phyloP scores from a whole-genome alignment of 2,329 filamentous ascomycete species.

The Zalaria obscura region DNA sequence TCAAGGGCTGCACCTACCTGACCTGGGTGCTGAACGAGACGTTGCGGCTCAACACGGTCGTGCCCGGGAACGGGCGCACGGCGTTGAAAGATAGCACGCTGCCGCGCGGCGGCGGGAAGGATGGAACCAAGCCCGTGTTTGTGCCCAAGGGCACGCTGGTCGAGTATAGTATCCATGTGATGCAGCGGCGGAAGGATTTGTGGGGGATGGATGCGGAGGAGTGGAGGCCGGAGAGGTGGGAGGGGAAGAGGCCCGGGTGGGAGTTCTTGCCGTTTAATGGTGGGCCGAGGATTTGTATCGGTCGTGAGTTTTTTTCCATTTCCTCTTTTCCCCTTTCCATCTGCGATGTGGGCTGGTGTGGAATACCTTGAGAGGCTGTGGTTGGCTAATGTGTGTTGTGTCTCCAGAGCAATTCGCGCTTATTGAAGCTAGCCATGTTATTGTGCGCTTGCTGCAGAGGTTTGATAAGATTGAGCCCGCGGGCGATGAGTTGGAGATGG shows the following conservation, averaged over 20 bases:
- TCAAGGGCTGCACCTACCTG: constrained; percentile 15
- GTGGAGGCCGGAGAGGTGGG: constrained; percentile 36
- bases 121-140: constrained; percentile 34
- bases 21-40: constrained; percentile 52
- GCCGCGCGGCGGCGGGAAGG: constrained; percentile 34
- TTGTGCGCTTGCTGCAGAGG: constrained; percentile 15
- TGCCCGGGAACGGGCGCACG: constrained; percentile 38
- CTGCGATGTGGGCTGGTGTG: not conserved
- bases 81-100: constrained; percentile 36
- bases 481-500: not conserved
- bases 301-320: constrained; percentile 1
- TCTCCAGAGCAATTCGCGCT: constrained; percentile 12
- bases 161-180: constrained; percentile 29
- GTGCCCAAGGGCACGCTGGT: constrained; percentile 33
- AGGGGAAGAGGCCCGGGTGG: constrained; percentile 13
- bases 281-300: constrained; percentile 13
- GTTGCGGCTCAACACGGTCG: constrained; percentile 40
- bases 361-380: too few relatives aligned
- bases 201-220: constrained; percentile 35
- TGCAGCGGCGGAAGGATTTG: constrained; percentile 35
- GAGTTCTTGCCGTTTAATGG: constrained; percentile 21
- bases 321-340: not conserved
- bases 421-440: constrained; percentile 17
- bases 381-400: not conserved
- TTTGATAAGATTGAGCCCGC: constrained; percentile 15